A percentile compares a stretch with the other conserved stretches of the same genome.
Evolutionary conservation across 371 early-diverging fungal species (phyloP).

Genomic region (Mucor mucedo): DNA sequence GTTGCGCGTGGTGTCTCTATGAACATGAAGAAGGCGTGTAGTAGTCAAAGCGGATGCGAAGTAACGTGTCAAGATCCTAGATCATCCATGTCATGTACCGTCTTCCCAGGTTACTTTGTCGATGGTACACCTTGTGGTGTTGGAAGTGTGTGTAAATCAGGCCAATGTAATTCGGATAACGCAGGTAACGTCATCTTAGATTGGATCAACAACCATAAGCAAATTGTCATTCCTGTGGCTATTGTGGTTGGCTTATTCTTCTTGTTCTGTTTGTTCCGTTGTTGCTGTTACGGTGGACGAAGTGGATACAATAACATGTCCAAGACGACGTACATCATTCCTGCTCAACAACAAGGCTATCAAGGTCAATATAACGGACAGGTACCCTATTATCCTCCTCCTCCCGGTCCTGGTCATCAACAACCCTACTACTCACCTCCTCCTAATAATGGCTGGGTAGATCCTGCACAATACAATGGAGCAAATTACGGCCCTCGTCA

Average conservation of each 20-base stretch:
- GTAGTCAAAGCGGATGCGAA: constrained; percentile 56
- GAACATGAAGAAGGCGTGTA: constrained; percentile 54
- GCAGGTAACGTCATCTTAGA: constrained; percentile 28
- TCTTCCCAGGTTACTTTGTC: constrained; percentile 78
- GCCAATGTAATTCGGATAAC: constrained; percentile 41
- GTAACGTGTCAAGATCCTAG: constrained; percentile 70
- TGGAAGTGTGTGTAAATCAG: constrained; percentile 66
- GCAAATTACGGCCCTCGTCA: constrained; percentile 19
- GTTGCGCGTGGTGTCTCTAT: constrained; percentile 54
- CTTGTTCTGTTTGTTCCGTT: constrained; percentile 65
- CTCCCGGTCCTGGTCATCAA: constrained; percentile 19
- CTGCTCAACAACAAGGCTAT: constrained; percentile 19
- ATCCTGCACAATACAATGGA: constrained; percentile 61
- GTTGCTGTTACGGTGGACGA: constrained; percentile 37
- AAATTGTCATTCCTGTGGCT: constrained; percentile 65
- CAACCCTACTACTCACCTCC: constrained; percentile 23
- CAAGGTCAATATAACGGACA: constrained; percentile 26
- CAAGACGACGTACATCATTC: constrained; percentile 27
- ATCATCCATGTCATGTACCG: constrained; percentile 59
- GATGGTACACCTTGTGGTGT: constrained; percentile 93
- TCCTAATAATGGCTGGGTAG: constrained; percentile 51
- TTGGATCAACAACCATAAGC: constrained; percentile 57
- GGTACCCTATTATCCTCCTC: constrained; percentile 34
- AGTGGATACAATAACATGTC: constrained; percentile 31
- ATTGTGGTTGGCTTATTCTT: constrained; percentile 58